A percentile compares a stretch with the other conserved stretches of the same genome.
phyloP scores from a whole-genome alignment of 2,329 filamentous ascomycete genomes.

The Fusarium tjaetaba region DNA sequence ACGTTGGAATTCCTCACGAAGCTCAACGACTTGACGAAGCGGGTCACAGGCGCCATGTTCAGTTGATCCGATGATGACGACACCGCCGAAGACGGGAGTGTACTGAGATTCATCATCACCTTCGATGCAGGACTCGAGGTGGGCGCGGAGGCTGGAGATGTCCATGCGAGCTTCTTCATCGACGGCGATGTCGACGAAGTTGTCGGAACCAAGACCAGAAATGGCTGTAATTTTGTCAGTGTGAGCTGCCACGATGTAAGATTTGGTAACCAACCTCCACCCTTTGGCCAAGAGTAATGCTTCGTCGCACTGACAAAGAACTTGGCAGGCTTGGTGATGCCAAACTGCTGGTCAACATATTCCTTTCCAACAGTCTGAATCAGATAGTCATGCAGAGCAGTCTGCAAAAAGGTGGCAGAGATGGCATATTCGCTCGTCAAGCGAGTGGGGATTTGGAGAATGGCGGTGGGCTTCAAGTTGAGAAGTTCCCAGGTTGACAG shows the following conservation, averaged over 20 bases:
- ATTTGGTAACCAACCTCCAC: neutral
- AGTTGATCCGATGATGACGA: neutral
- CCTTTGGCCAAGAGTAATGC: neutral
- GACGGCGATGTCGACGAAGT: neutral
- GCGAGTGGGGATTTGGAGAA: neutral
- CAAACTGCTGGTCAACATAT: neutral
- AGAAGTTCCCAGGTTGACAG: neutral
- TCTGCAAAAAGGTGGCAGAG: neutral
- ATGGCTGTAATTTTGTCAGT: neutral
- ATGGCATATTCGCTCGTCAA: neutral
- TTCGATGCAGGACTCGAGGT: neutral
- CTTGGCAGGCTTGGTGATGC: neutral
- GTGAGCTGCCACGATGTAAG: too few species aligned
- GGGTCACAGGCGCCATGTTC: neutral
- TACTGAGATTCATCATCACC: neutral
- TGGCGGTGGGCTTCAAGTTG: neutral
- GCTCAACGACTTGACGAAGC: neutral
- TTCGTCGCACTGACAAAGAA: neutral
- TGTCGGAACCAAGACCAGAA: neutral
- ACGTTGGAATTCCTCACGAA: neutral
- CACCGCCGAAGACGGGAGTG: neutral
- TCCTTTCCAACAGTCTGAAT: neutral
- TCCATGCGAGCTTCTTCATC: neutral
- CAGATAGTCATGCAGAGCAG: neutral
- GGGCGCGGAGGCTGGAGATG: neutral